Evolutionary conservation across 306 rosid genomes (phyloP).

Genomic region (Vigna nakashimae): DNA sequence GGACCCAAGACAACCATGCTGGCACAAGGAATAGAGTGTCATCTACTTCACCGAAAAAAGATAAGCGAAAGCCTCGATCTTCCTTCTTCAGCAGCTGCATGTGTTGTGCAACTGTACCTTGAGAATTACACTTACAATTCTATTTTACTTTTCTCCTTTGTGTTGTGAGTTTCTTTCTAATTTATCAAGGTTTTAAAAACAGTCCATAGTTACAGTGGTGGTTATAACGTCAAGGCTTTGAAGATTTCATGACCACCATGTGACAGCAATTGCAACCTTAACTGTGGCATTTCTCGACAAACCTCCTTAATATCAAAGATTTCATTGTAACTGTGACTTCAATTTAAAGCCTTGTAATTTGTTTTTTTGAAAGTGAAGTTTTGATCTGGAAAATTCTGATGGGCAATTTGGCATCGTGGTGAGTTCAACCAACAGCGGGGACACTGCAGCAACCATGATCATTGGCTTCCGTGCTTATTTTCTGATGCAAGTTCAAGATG

Average conservation of each 20-base stretch:
- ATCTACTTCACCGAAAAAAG: constrained; percentile 57
- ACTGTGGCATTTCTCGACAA: neutral
- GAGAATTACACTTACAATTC: constrained; percentile 3
- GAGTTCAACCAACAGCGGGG: constrained; percentile 41
- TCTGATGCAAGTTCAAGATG: constrained; percentile 40
- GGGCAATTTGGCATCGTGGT: constrained; percentile 36
- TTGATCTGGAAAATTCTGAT: constrained; percentile 42
- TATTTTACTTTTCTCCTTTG: constrained; percentile 25
- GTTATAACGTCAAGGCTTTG: neutral
- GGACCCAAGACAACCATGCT: constrained; percentile 43
- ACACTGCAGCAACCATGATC: constrained; percentile 27
- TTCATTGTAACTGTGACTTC: neutral
- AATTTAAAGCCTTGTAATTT: neutral
- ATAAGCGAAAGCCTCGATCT: constrained; percentile 60
- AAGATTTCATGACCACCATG: neutral
- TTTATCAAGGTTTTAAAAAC: constrained; percentile 20
- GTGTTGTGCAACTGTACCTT: constrained; percentile 73
- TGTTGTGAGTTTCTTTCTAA: constrained; percentile 35
- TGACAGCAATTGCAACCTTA: neutral
- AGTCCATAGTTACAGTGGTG: neutral
- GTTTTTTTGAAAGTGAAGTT: constrained; percentile 41
- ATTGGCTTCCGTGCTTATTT: constrained; percentile 14
- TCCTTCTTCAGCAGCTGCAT: constrained; percentile 78
- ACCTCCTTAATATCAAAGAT: neutral
- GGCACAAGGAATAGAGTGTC: constrained; percentile 43